A percentile compares a stretch with the other conserved stretches of the same genome.
These are phyloP conservation scores for Apiospora arundinis DNA, from an alignment of 2,329 filamentous ascomycete species.

Conservation along the genomic window DNA sequence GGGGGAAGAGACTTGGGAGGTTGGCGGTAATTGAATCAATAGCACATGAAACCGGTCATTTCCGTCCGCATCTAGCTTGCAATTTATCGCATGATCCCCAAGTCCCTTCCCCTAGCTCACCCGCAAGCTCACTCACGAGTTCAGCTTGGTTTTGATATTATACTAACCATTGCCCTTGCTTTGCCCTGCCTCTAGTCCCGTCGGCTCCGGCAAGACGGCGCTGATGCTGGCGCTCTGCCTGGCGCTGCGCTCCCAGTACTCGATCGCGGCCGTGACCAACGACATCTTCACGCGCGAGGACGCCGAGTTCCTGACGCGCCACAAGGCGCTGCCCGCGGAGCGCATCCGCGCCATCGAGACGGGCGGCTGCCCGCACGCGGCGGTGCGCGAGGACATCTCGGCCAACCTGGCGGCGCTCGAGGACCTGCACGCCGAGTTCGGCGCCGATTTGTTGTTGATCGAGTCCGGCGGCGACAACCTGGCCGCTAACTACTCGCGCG, in stretches of 20 bases:
- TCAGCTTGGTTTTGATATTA: neutral
- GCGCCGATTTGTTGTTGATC: slow-evolving; percentile 86
- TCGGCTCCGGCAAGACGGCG: slow-evolving; percentile 96
- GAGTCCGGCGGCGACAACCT: slow-evolving; percentile 97
- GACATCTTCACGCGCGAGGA: slow-evolving; percentile 99
- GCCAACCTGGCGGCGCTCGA: slow-evolving; percentile 93
- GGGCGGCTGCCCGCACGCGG: slow-evolving; percentile 94
- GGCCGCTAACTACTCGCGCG: slow-evolving; percentile 93
- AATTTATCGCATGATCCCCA: neutral
- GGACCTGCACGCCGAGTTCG: slow-evolving; percentile 81
- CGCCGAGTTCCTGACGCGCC: slow-evolving; percentile 91
- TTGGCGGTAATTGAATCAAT: neutral
- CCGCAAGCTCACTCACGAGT: too few species aligned
- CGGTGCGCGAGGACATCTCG: slow-evolving; percentile 95
- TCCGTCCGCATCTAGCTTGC: neutral
- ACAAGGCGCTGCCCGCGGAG: slow-evolving; percentile 80
- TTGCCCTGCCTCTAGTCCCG: slow-evolving; percentile 65
- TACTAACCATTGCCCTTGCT: neutral
- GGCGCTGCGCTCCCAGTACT: slow-evolving; percentile 79
- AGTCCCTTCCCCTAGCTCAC: neutral
- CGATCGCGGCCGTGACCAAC: slow-evolving; percentile 95
- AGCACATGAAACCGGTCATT: neutral
- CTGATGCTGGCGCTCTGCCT: slow-evolving; percentile 94
- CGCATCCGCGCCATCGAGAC: slow-evolving; percentile 97
- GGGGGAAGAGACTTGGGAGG: neutral